These are phyloP conservation scores for Coemansia reversa DNA, from an alignment of 192 early-diverging fungal genomes.

Conservation along the genomic window DNA sequence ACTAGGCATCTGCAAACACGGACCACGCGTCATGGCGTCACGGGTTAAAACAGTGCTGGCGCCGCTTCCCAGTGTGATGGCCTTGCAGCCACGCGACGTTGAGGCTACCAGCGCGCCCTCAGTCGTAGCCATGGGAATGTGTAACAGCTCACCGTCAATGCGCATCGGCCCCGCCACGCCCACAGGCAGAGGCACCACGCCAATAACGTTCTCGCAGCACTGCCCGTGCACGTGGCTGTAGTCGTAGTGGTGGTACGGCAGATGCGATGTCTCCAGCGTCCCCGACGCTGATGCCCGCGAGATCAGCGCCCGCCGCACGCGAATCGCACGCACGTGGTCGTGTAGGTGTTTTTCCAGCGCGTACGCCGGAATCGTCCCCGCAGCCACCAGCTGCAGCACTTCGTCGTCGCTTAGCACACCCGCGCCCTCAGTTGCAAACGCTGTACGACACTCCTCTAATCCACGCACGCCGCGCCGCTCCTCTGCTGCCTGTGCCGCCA, in stretches of 20 bases:
- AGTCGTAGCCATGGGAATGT: conserved; percentile 95
- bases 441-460: conserved; percentile 44
- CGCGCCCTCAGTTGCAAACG: conserved; percentile 39
- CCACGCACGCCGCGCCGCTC: conserved; percentile 17
- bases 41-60: conserved; percentile 72
- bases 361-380: conserved; percentile 75
- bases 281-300: conserved; percentile 66
- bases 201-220: conserved; percentile 96
- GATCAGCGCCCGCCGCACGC: conserved; percentile 75
- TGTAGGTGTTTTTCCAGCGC: conserved; percentile 84
- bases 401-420: conserved; percentile 70
- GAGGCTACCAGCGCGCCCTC: conserved; percentile 90
- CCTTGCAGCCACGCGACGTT: conserved; percentile 91
- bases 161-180: conserved; percentile 87
- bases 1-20: conserved; percentile 82
- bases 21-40: conserved; percentile 93
- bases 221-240: conserved; percentile 85
- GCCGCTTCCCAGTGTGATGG: conserved; percentile 84
- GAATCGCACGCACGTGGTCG: conserved; percentile 81
- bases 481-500: conserved; percentile 17
- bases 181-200: conserved; percentile 87
- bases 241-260: conserved; percentile 86
- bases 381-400: conserved; percentile 66
- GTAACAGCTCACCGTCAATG: conserved; percentile 77
- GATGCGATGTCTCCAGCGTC: conserved; percentile 61